Base-by-base conservation (phyloP, 2,329 filamentous ascomycete species). In the Lachnellula subtilissima region DNA sequence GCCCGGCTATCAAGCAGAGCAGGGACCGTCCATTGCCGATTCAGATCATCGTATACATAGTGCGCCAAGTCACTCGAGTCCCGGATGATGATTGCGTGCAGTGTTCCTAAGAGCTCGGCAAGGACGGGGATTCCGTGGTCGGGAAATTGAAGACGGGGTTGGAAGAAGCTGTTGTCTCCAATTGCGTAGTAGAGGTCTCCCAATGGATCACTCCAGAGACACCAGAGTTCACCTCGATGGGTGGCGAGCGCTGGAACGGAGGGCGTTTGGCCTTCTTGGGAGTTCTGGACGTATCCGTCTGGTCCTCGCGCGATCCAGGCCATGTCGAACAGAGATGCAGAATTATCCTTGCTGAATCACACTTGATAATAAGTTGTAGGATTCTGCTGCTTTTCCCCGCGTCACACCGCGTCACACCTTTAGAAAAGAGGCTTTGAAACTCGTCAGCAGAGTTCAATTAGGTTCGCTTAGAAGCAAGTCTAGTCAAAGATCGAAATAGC, bases 151-250 rank as follows among this genome's bases (percentile, higher is more conserved):
- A 57, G 25, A n/a, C 64, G 66, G 17, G 54, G 11, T 35, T 61
- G 59, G 49, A 73, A 73, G 22, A 56, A 61, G 7, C 65, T 62
- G 39, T 67, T 61, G 37, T 64, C 60, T 19, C 71, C 70, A 32
- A 62, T 55, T 6, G 70, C 66, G 54, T 70, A 72, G 65, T 68
- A 73, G 9, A 71, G 56, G 40, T 60, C 57, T 9, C 67, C 69
- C 7, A 63, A 58, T 6, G 61, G 60, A 52, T 67, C 66, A 39
- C 63, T 59, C 71, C 71, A 73, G 8, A 71, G 52, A 59, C 69
- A 70, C 70, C 70, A 73, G 1, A 73, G 67, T 6, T 66, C 66
- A n/a, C 71, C 71, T 23, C 69, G 67, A 52, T 73, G 68, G 0
- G 69, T 63, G 4, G 67, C 65, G 23, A 73, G n/a, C n/a, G 71